Conservation (phyloP, 257 asterid genomes). For the Solanum pimpinellifolium region DNA sequence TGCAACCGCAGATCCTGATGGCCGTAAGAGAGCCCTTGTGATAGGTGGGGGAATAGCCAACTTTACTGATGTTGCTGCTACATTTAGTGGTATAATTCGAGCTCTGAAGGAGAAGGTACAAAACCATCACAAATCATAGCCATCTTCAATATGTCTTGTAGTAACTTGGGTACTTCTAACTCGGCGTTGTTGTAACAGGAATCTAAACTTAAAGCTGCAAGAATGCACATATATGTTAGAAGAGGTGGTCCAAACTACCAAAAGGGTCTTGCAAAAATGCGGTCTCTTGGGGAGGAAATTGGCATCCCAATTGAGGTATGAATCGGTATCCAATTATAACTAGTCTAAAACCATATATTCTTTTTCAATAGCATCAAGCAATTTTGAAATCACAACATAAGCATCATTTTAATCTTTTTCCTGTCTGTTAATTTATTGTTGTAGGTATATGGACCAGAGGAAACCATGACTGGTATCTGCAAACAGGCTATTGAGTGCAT, state of each 20-base stretch:
- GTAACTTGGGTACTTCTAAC: background rate
- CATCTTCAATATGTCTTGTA: background rate
- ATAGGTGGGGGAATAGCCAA: slow-evolving; percentile 95
- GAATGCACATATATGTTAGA: slow-evolving; percentile 71
- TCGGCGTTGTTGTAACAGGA: slow-evolving; percentile 36
- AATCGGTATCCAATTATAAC: background rate
- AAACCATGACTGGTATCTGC: slow-evolving; percentile 97
- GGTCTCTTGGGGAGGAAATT: slow-evolving; percentile 77
- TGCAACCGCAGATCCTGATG: slow-evolving; percentile 93
- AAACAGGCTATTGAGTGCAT: slow-evolving; percentile 92
- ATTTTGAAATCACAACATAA: background rate
- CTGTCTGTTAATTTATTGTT: background rate
- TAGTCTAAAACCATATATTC: background rate
- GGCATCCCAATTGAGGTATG: slow-evolving; percentile 95
- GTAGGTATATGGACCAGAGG: slow-evolving; percentile 92
- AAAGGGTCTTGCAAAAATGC: slow-evolving; percentile 80
- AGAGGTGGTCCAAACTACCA: slow-evolving; percentile 98
- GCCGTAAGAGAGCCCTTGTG: slow-evolving; percentile 72
- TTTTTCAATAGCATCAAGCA: background rate
- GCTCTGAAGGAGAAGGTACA: slow-evolving; percentile 83
- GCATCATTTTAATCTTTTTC: background rate
- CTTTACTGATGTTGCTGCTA: slow-evolving; percentile 93
- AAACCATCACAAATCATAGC: background rate
- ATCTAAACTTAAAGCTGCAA: slow-evolving; percentile 79
- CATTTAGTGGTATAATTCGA: slow-evolving; percentile 81